phyloP scores from a whole-genome alignment of 345 rosid species.

The Syzygium jambos region DNA sequence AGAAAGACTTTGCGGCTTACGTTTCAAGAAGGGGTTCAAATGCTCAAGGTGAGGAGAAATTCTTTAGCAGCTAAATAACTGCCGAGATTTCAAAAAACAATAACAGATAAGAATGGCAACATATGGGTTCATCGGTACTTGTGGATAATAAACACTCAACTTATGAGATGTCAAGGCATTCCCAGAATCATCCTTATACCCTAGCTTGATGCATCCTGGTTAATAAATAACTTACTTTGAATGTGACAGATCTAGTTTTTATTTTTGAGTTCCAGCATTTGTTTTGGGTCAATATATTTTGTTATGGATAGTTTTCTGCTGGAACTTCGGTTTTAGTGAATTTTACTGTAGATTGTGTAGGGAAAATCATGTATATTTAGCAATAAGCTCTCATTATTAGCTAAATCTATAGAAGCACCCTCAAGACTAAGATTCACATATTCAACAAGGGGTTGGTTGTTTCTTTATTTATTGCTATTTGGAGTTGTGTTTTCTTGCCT shows the following conservation, averaged over 20 bases:
- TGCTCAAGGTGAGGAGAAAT: slow-evolving; percentile 59
- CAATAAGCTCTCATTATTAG: not conserved
- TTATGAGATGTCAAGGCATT: not conserved
- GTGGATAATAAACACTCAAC: not conserved
- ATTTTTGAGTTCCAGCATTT: not conserved
- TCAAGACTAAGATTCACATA: not conserved
- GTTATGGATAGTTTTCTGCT: not conserved
- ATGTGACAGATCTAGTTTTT: not conserved
- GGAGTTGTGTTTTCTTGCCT: not conserved
- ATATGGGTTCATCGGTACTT: not conserved
- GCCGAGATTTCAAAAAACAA: not conserved
- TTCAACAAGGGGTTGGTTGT: not conserved
- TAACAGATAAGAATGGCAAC: not conserved
- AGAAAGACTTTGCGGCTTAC: slow-evolving; percentile 54
- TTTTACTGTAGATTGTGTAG: not conserved
- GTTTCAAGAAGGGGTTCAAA: slow-evolving; percentile 80
- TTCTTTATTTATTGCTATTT: not conserved
- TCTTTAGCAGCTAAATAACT: not conserved
- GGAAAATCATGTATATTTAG: not conserved
- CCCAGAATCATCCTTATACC: not conserved
- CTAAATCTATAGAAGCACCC: not conserved
- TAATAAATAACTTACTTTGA: not conserved
- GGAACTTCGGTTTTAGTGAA: not conserved
- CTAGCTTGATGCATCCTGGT: not conserved
- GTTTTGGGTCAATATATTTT: not conserved